Conservation (phyloP, 306 rosid species). For the Cucurbita pepo region DNA sequence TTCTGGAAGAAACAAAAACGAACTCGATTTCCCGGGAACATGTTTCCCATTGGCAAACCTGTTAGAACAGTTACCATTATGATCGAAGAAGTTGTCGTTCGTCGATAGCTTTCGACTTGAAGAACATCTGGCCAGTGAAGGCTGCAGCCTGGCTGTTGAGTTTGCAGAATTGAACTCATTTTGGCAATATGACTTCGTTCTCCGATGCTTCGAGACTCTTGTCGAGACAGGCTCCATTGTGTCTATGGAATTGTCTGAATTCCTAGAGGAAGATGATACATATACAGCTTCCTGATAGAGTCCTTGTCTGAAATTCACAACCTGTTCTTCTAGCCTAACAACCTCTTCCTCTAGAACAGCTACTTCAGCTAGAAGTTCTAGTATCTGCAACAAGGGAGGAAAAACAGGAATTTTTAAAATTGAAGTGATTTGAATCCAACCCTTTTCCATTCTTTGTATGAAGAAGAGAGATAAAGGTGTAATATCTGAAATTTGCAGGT, state of each 20-base stretch:
- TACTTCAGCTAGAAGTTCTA: conserved; percentile 86
- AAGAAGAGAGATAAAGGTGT: background rate
- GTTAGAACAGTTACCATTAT: conserved; percentile 15
- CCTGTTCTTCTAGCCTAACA: conserved; percentile 63
- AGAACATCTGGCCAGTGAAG: conserved; percentile 53
- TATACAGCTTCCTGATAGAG: conserved; percentile 74
- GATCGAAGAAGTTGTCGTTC: conserved; percentile 24
- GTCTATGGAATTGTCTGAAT: conserved; percentile 29
- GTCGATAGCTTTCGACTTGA: conserved; percentile 48
- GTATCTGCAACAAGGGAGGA: conserved; percentile 35
- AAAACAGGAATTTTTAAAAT: background rate
- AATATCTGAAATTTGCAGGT: background rate
- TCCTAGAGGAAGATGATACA: conserved; percentile 38
- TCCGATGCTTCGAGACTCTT: conserved; percentile 45
- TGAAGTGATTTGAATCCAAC: background rate
- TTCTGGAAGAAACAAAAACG: conserved; percentile 25
- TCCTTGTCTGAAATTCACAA: conserved; percentile 73
- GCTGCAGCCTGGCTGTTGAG: conserved; percentile 28
- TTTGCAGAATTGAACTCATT: conserved; percentile 38
- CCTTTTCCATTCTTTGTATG: background rate
- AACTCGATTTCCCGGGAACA: conserved; percentile 23
- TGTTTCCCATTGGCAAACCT: conserved; percentile 26
- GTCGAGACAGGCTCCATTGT: conserved; percentile 25
- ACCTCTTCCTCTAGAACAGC: conserved; percentile 93
- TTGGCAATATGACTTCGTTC: conserved; percentile 60